Percentiles rank a stretch among this genome's conserved stretches.
Evolutionary conservation across 345 rosid species (phyloP).

Genomic region (Brassica incana): DNA sequence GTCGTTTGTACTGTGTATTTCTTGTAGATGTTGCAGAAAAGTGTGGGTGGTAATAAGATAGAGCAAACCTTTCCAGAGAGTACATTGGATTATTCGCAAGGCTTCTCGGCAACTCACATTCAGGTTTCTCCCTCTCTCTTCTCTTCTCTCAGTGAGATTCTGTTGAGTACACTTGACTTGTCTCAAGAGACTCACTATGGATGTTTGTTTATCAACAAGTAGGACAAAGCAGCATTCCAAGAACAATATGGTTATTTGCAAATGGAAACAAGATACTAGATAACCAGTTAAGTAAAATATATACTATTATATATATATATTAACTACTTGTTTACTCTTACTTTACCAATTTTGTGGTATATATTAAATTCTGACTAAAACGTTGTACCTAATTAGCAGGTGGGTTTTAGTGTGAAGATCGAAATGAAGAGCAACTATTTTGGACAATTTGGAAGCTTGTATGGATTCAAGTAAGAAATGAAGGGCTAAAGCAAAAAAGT

Average conservation of each 20-base stretch:
- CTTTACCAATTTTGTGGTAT: neutral
- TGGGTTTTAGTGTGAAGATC: neutral
- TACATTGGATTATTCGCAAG: constrained; percentile 61
- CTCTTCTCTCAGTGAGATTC: neutral
- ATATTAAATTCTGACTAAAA: neutral
- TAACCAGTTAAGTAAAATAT: constrained; percentile 16
- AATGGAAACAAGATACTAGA: constrained; percentile 27
- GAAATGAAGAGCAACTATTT: constrained; percentile 18
- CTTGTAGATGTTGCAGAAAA: constrained; percentile 36
- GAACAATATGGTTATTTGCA: constrained; percentile 34
- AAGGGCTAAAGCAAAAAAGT: neutral
- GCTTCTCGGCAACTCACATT: constrained; percentile 63
- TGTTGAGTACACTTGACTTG: constrained; percentile 29
- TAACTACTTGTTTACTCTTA: constrained; percentile 18
- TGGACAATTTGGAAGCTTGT: constrained; percentile 28
- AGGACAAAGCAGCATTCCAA: constrained; percentile 33
- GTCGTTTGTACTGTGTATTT: neutral
- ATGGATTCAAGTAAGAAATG: constrained; percentile 16
- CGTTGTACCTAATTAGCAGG: constrained; percentile 1
- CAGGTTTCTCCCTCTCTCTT: constrained; percentile 46
- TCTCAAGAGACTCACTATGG: constrained; percentile 16
- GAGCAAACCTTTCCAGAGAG: constrained; percentile 56
- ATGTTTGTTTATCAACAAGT: constrained; percentile 17
- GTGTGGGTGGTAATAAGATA: constrained; percentile 38
- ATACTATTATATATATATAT: neutral